Evolutionary conservation across 2,329 filamentous ascomycete species (phyloP), one percentile per base, ranked within the genome.

Genomic region (Albifimbria verrucaria): DNA sequence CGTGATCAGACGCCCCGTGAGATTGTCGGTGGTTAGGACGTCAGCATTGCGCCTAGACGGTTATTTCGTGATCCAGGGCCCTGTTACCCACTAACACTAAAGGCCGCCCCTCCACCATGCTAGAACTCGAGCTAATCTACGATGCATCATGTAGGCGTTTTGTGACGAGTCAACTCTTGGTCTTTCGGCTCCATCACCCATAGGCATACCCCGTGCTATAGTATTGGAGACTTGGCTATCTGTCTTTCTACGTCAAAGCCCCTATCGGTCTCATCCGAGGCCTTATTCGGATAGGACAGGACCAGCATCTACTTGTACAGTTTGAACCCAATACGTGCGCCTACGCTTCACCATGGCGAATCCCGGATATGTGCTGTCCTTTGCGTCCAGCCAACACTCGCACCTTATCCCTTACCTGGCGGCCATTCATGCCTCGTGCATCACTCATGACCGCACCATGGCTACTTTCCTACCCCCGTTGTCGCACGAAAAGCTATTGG

Each of bases 391-490:
- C 7, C 65, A 70, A 32, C 79, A 86, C 59, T 62, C 69, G 24
- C 76, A 80, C 60, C 73, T 86, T 21, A 72, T 83, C 22, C 75
- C 78, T 17, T 80, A 81, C 60, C 73, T 87, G 18, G 82, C 81
- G 32, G 74, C 76, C 46, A 73, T 87, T 22, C 83, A 86, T 58
- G 78, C 75, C 54, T 74, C 77, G 15, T 85, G 82, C 68, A 83
- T 87, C 63, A 79, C 77, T 4, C 70, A 77, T 54, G 82, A 83
- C 67, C 72, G 76, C 61, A 79, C 77, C 56, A 74, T 82, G 32
- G 80, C 80, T 23, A 80, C 76, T 4, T 87, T 86, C 62, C 71
- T 83, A 15, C 80, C 81, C n/a, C 83, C 83, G 0, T 69, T 86
- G 28, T 76, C 76, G 47, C 73, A 81, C 62, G 72, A 77, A 36